A percentile compares a stretch with the other conserved stretches of the same genome.
phyloP scores from a whole-genome alignment of 2,329 filamentous ascomycete species.

The Microdochium paspali region DNA sequence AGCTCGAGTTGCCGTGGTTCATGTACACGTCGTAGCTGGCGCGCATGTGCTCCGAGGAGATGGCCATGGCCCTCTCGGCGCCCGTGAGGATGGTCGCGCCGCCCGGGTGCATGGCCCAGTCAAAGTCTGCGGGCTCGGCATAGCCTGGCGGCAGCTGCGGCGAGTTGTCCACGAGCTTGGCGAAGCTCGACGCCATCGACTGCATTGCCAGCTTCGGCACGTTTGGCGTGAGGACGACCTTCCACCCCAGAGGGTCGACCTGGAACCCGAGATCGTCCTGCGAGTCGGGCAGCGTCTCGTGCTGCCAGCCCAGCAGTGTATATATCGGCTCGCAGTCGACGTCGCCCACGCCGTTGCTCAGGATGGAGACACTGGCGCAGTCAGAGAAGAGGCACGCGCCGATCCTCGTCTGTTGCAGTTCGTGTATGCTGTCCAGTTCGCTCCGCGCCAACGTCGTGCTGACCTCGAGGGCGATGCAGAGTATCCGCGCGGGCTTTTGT shows the following conservation, averaged over 20 bases:
- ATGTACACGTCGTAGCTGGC: constrained; percentile 64
- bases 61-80: constrained; percentile 46
- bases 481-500: constrained; percentile 48
- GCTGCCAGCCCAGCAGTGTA: constrained; percentile 56
- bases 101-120: constrained; percentile 67
- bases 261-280: constrained; percentile 57
- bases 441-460: constrained; percentile 52
- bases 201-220: constrained; percentile 48
- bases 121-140: constrained; percentile 45
- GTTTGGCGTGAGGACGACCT: constrained; percentile 52
- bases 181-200: constrained; percentile 43
- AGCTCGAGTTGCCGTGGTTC: constrained; percentile 59
- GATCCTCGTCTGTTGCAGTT: constrained; percentile 51
- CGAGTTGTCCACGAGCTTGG: constrained; percentile 39
- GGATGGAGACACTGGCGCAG: constrained; percentile 54
- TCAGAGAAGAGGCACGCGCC: constrained; percentile 61
- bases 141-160: constrained; percentile 33
- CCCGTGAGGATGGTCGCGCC: constrained; percentile 57
- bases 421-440: constrained; percentile 54
- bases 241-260: constrained; percentile 56
- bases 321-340: constrained; percentile 35
- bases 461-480: constrained; percentile 57
- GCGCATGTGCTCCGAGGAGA: constrained; percentile 54
- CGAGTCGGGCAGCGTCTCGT: constrained; percentile 51
- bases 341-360: constrained; percentile 53